Conservation (phyloP, 2,329 filamentous ascomycete genomes). For the Penicillium expansum region DNA sequence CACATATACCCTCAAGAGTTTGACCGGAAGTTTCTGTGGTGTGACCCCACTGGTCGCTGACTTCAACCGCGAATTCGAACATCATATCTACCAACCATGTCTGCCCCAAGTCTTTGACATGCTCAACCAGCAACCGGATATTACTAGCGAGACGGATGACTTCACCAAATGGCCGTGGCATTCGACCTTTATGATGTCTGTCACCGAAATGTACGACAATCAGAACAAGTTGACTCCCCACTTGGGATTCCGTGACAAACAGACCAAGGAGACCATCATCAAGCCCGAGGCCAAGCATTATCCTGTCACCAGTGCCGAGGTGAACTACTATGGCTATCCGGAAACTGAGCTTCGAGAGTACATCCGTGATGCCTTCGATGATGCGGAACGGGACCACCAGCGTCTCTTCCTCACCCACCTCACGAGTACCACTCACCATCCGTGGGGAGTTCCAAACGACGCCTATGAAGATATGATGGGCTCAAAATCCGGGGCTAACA, state of each 20-base stretch:
- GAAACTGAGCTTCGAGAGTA: constrained; percentile 34
- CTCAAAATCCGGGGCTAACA: constrained; percentile 18
- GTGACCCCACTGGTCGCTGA: constrained; percentile 44
- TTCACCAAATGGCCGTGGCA: constrained; percentile 36
- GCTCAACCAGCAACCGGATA: constrained; percentile 25
- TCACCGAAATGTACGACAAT: constrained; percentile 32
- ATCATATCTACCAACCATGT: constrained; percentile 48
- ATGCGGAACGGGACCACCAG: constrained; percentile 29
- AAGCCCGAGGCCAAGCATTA: constrained; percentile 27
- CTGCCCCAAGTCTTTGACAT: constrained; percentile 38
- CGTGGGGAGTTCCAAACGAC: constrained; percentile 31
- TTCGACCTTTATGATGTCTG: constrained; percentile 35
- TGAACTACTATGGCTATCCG: constrained; percentile 36
- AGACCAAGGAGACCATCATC: constrained; percentile 29
- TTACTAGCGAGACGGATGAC: constrained; percentile 23
- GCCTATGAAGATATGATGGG: constrained; percentile 25
- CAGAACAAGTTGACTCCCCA: constrained; percentile 28
- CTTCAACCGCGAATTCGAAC: constrained; percentile 43
- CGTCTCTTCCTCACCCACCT: constrained; percentile 36
- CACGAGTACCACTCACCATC: constrained; percentile 36
- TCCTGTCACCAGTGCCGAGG: constrained; percentile 23
- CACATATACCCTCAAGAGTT: constrained; percentile 48
- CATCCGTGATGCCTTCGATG: constrained; percentile 33
- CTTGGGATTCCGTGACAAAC: constrained; percentile 29
- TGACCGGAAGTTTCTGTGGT: constrained; percentile 45